Percentiles rank a stretch among this genome's conserved stretches.
Evolutionary conservation across 495 filamentous ascomycete genomes (phyloP).

Genomic region (Penicillium silybi): DNA sequence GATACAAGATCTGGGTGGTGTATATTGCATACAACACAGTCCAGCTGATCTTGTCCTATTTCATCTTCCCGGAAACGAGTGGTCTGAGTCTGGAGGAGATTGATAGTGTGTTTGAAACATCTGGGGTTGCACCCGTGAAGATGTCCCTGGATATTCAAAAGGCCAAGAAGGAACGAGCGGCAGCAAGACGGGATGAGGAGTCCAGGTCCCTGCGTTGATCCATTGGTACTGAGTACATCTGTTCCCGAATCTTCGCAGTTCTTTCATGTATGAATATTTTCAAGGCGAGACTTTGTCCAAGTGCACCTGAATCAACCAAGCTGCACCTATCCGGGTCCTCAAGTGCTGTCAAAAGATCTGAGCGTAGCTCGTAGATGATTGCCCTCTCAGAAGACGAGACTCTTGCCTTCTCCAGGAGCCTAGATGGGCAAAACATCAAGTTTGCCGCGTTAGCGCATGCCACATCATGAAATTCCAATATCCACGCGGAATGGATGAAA

Average conservation of each 20-base stretch:
- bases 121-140: conserved; percentile 40
- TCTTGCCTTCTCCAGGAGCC: background rate
- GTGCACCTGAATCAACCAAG: background rate
- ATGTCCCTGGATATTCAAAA: conserved; percentile 42
- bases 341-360: background rate
- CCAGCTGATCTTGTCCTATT: conserved; percentile 38
- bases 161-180: conserved; percentile 35
- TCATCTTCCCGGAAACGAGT: conserved; percentile 40
- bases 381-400: background rate
- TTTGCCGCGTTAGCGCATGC: too few relatives aligned
- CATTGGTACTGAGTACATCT: background rate
- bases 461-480: background rate
- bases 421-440: background rate
- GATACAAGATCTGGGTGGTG: conserved; percentile 45
- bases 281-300: background rate
- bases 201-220: background rate
- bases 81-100: conserved; percentile 41
- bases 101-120: conserved; percentile 42
- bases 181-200: conserved; percentile 19
- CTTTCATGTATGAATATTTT: background rate
- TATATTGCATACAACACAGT: conserved; percentile 41
- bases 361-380: conserved; percentile 1
- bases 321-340: conserved; percentile 9
- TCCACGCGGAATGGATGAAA: conserved; percentile 23
- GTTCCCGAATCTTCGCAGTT: background rate